phyloP scores from a whole-genome alignment of 2,329 filamentous ascomycete genomes.

The Gaeumannomyces tritici region DNA sequence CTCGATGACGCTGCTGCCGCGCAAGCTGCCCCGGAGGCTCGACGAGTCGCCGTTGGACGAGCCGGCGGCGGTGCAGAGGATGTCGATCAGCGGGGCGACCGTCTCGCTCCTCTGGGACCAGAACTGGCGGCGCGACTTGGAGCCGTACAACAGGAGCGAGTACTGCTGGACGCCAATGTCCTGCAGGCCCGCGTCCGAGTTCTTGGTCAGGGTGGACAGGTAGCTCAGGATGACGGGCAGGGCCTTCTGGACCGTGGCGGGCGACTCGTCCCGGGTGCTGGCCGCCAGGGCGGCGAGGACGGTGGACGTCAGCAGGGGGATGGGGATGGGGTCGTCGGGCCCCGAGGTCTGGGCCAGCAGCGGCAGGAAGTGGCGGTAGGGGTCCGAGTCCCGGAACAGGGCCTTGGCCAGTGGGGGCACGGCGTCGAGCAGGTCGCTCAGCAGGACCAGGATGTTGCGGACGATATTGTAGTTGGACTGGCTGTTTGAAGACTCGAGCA shows the following conservation, averaged over 20 bases:
- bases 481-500: constrained; percentile 78
- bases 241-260: constrained; percentile 58
- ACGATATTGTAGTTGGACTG: constrained; percentile 66
- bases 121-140: constrained; percentile 68
- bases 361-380: constrained; percentile 75
- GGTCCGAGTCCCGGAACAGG: constrained; percentile 65
- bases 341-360: constrained; percentile 71
- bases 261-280: constrained; percentile 51
- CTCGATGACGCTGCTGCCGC: constrained; percentile 49
- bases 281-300: constrained; percentile 75
- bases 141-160: constrained; percentile 71
- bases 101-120: constrained; percentile 89
- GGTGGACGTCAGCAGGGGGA: constrained; percentile 81
- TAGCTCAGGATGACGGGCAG: constrained; percentile 80
- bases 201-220: constrained; percentile 73
- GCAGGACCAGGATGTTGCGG: constrained; percentile 87
- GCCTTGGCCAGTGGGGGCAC: constrained; percentile 69
- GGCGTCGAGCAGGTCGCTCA: constrained; percentile 77
- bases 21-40: constrained; percentile 40
- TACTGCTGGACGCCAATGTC: constrained; percentile 93
- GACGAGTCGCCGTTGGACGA: constrained; percentile 50
- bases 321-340: constrained; percentile 62
- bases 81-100: constrained; percentile 69
- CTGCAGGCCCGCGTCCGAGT: constrained; percentile 79
- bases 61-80: constrained; percentile 70